Conservation (phyloP, 768 basidiomycete species). For the Melanogaster broomeanus region DNA sequence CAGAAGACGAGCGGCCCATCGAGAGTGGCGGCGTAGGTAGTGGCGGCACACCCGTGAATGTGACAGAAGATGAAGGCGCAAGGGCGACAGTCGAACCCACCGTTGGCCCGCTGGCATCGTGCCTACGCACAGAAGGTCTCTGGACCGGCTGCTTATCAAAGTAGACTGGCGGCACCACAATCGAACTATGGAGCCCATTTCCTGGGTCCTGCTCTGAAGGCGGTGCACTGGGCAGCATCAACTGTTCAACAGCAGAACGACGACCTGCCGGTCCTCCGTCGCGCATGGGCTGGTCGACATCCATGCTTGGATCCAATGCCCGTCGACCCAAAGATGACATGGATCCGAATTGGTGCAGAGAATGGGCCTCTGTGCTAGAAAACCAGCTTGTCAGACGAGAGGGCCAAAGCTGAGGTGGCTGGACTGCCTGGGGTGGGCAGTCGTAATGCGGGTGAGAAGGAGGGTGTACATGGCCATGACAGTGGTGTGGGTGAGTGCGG, state of each 20-base stretch:
- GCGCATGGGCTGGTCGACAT: neutral
- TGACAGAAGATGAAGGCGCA: neutral
- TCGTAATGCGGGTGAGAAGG: conserved; percentile 5
- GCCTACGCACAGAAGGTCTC: neutral
- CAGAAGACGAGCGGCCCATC: neutral
- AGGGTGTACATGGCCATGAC: neutral
- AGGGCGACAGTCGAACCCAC: neutral
- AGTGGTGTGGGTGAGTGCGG: neutral
- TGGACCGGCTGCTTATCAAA: neutral
- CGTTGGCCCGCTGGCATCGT: neutral
- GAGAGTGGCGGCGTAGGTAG: too few relatives aligned
- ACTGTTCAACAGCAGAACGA: neutral
- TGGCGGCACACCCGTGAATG: neutral
- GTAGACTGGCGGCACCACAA: too few relatives aligned
- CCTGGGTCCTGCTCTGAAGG: neutral
- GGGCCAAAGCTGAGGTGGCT: conserved; percentile 4
- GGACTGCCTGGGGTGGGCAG: conserved; percentile 9
- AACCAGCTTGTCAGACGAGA: conserved; percentile 3
- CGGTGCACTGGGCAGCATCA: conserved; percentile 1
- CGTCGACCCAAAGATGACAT: conserved; percentile 13
- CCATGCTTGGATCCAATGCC: conserved; percentile 16
- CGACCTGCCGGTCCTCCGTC: neutral
- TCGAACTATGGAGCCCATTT: neutral
- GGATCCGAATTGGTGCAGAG: conserved; percentile 15
- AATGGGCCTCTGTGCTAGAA: conserved; percentile 9